Percentiles rank a stretch among this genome's conserved stretches.
These are phyloP conservation scores for Camelina hispida DNA, from an alignment of 345 rosid species.

Conservation along the genomic window DNA sequence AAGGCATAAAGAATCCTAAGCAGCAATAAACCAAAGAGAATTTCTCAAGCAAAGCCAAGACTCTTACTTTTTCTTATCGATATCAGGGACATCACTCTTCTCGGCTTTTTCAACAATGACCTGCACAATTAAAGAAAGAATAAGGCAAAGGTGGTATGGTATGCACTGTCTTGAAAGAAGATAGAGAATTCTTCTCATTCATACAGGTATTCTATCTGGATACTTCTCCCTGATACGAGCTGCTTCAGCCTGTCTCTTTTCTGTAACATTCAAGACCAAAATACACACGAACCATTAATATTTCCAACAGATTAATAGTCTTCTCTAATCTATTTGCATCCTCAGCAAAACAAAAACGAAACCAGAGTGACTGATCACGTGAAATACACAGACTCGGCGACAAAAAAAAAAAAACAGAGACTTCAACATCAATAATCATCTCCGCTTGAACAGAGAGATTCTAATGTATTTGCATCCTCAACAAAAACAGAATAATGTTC, in stretches of 20 bases:
- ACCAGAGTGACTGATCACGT: background rate
- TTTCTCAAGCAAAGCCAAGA: background rate
- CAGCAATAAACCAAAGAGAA: background rate
- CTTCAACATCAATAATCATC: background rate
- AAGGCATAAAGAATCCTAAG: background rate
- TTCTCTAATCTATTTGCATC: slow-evolving; percentile 1
- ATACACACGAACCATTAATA: background rate
- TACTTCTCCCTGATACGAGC: slow-evolving; percentile 93
- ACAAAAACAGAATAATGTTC: background rate
- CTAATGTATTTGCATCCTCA: background rate
- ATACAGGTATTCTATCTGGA: slow-evolving; percentile 94
- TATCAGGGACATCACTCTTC: slow-evolving; percentile 93
- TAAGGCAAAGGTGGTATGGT: background rate
- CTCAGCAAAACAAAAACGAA: background rate
- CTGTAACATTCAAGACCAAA: slow-evolving; percentile 48
- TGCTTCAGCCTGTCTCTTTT: slow-evolving; percentile 97
- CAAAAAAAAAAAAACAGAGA: background rate
- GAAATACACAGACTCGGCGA: background rate
- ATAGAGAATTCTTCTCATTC: slow-evolving; percentile 2
- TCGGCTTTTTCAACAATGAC: slow-evolving; percentile 96
- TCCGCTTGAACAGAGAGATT: background rate
- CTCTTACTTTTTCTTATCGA: slow-evolving; percentile 95
- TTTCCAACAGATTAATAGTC: background rate
- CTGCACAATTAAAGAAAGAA: slow-evolving; percentile 37
- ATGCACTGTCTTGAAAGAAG: background rate